Conservation (phyloP, 2,329 filamentous ascomycete species). For the Colletotrichum godetiae region DNA sequence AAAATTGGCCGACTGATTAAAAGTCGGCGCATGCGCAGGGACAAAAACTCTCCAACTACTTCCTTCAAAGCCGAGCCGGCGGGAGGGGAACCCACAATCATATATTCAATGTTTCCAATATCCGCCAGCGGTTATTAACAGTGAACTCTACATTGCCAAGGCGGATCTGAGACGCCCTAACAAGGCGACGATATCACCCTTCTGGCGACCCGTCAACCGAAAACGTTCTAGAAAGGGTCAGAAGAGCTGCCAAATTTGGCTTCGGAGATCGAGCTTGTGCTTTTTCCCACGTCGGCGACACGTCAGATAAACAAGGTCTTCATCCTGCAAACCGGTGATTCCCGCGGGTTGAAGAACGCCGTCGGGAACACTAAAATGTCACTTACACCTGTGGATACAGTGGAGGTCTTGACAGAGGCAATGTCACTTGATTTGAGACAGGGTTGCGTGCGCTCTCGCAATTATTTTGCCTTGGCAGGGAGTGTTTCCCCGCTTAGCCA, state of each 20-base stretch:
- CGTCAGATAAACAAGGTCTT: constrained; percentile 4
- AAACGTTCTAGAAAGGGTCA: constrained; percentile 12
- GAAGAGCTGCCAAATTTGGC: neutral
- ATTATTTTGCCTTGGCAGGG: neutral
- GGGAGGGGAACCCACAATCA: neutral
- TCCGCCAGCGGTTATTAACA: neutral
- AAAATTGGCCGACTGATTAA: neutral
- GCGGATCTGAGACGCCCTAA: constrained; percentile 21
- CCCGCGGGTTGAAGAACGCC: neutral
- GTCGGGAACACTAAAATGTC: neutral
- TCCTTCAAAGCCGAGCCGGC: neutral
- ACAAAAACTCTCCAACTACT: neutral
- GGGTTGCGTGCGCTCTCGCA: neutral
- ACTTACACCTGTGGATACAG: neutral
- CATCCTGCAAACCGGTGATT: neutral
- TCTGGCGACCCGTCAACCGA: constrained; percentile 16
- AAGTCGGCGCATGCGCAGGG: neutral
- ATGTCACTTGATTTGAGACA: constrained; percentile 4
- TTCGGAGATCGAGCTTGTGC: neutral
- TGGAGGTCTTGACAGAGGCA: neutral
- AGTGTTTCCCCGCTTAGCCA: neutral
- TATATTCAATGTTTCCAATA: constrained; percentile 11
- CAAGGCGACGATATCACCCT: constrained; percentile 23
- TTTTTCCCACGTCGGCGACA: neutral
- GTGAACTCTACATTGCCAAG: constrained; percentile 21